Conservation (phyloP, 2,329 filamentous ascomycete species). For the Aspergillus phoenicis region DNA sequence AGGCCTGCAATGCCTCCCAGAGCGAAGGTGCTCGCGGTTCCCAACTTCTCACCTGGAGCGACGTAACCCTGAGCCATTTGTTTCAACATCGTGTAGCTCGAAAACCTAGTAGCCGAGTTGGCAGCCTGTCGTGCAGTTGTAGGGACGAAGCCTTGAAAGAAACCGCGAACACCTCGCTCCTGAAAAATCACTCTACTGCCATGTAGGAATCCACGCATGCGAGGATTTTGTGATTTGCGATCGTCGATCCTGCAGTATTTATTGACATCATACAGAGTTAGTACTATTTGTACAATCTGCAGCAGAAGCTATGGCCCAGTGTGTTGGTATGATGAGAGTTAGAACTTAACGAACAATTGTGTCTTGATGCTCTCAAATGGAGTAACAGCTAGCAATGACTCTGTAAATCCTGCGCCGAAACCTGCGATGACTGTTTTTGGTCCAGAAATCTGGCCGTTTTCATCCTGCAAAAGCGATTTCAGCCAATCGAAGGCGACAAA, state of each 20-base stretch:
- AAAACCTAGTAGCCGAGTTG: slow-evolving; percentile 90
- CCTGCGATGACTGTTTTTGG: slow-evolving; percentile 90
- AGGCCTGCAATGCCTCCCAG: slow-evolving; percentile 86
- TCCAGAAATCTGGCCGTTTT: slow-evolving; percentile 83
- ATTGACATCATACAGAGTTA: slow-evolving; percentile 1
- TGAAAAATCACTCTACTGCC: slow-evolving; percentile 83
- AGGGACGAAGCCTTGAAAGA: slow-evolving; percentile 95
- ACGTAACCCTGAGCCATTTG: slow-evolving; percentile 91
- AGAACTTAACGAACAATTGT: slow-evolving; percentile 63
- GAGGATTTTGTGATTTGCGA: slow-evolving; percentile 79
- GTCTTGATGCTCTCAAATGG: slow-evolving; percentile 99
- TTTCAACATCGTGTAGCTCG: slow-evolving; percentile 84
- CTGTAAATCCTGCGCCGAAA: slow-evolving; percentile 91
- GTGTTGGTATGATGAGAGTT: not conserved
- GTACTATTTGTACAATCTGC: not conserved
- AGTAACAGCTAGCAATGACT: slow-evolving; percentile 89
- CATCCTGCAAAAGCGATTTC: slow-evolving; percentile 78
- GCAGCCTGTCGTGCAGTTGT: slow-evolving; percentile 93
- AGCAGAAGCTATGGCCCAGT: not conserved
- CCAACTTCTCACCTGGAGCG: slow-evolving; percentile 91
- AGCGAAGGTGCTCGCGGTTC: slow-evolving; percentile 81
- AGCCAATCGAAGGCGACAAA: slow-evolving; percentile 98
- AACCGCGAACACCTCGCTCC: slow-evolving; percentile 85
- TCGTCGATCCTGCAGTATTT: slow-evolving; percentile 76
- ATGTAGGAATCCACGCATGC: slow-evolving; percentile 89